Evolutionary conservation across 768 basidiomycete genomes (phyloP), one percentile per base, ranked within the genome.

Genomic region (Sporobolomyces phaffii): DNA sequence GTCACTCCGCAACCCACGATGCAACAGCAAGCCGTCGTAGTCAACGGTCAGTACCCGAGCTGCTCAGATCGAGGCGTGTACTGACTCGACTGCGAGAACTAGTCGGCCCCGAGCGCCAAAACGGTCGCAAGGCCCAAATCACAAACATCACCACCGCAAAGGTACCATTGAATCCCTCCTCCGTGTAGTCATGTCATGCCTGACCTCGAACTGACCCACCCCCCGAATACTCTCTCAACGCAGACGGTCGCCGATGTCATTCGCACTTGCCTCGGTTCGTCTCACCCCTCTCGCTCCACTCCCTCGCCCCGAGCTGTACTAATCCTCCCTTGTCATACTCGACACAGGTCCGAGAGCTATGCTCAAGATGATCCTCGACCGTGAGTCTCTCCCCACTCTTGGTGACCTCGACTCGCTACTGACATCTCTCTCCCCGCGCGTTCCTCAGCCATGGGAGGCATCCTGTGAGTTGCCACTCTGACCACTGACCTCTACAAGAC

Each of bases 161-260:
- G 84, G 91, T 91, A n/a, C n/a, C n/a, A n/a, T n/a, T n/a, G n/a
- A n/a, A n/a, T n/a, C n/a, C n/a, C n/a, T n/a, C n/a, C n/a, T n/a
- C n/a, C n/a, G 47, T 61, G 83, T 70, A 24, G 11, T 14, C 10
- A 50, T 33, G 36, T 14, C 33, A 22, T 34, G 5, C 45, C 57
- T 28, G 6, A 10, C 29, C 33, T 7, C 40, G 7, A 17, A 31
- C 34, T 5, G 26, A 22, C n/a, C n/a, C n/a, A n/a, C n/a, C n/a
- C n/a, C n/a, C n/a, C n/a, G n/a, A n/a, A n/a, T n/a, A n/a, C n/a
- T n/a, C n/a, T n/a, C n/a, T n/a, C n/a, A n/a, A n/a, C n/a, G 20
- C 62, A 93, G 92, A 96, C 91, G 13, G 92, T 98, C 1, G 91
- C 94, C 69, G 96, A 98, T 82, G 93, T 99, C 7, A 97, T 98